Evolutionary conservation across 805 yeast species (phyloP).

Genomic region (Candida khao-thaluensis): DNA sequence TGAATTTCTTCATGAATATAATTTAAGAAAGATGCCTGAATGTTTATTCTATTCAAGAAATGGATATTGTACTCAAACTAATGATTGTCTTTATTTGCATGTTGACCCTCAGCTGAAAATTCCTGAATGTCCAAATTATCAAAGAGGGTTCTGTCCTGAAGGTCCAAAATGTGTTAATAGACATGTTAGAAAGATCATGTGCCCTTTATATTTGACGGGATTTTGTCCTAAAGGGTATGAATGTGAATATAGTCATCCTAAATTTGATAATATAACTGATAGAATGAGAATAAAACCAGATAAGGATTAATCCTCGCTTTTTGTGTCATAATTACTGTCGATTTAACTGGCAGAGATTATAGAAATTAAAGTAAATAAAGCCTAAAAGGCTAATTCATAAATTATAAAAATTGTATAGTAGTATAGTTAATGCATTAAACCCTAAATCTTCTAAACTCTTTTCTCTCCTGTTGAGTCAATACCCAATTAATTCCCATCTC

Average conservation of each 20-base stretch:
- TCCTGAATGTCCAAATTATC: constrained; percentile 84
- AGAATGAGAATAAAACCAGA: constrained; percentile 46
- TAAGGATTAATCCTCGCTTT: no score
- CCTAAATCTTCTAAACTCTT: constrained; percentile 57
- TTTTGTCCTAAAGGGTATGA: constrained; percentile 88
- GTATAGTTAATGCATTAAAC: constrained; percentile 22
- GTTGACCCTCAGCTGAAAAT: constrained; percentile 85
- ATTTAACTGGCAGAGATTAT: constrained; percentile 27
- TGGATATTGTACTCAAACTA: constrained; percentile 86
- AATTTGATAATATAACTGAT: constrained; percentile 51
- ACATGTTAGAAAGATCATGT: constrained; percentile 72
- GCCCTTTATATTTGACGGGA: constrained; percentile 82
- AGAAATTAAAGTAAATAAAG: constrained; percentile 18
- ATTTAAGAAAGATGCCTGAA: constrained; percentile 93
- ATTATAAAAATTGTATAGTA: constrained; percentile 2
- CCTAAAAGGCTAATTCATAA: no score
- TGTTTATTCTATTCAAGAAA: constrained; percentile 82
- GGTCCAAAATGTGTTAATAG: constrained; percentile 85
- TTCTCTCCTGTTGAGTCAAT: constrained; percentile 72
- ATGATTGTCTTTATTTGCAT: constrained; percentile 91
- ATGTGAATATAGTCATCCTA: constrained; percentile 82
- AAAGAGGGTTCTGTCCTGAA: constrained; percentile 85
- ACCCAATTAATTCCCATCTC: constrained; percentile 60
- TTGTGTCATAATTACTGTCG: no score
- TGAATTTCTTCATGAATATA: constrained; percentile 94